These are phyloP conservation scores for Chrysoporthe austroafricana DNA, from an alignment of 2,329 filamentous ascomycete genomes.

Conservation along the genomic window DNA sequence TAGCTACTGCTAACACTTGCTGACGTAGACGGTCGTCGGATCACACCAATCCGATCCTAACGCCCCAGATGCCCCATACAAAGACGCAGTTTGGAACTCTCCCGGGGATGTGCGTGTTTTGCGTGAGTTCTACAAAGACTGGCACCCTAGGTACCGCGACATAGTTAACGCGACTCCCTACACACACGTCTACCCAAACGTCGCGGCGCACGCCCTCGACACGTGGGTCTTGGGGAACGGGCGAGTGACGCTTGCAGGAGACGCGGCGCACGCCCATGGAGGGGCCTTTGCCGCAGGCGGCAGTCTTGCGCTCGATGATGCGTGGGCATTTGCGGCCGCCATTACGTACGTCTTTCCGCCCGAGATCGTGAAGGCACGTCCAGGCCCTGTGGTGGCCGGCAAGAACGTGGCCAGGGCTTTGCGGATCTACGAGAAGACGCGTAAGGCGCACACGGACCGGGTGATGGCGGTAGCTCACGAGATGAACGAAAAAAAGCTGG, in stretches of 20 bases:
- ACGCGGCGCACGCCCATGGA: conserved; percentile 47
- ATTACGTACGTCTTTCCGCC: conserved; percentile 42
- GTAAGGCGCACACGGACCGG: conserved; percentile 46
- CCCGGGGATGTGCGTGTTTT: conserved; percentile 42
- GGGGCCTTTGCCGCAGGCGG: conserved; percentile 47
- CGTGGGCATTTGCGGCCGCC: conserved; percentile 46
- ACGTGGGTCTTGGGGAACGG: conserved; percentile 46
- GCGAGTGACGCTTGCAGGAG: conserved; percentile 43
- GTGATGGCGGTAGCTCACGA: conserved; percentile 41
- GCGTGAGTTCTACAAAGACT: conserved; percentile 44
- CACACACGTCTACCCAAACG: conserved; percentile 48
- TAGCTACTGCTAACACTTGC: background rate
- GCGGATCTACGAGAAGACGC: conserved; percentile 46
- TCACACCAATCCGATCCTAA: conserved; percentile 44
- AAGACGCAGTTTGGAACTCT: conserved; percentile 44
- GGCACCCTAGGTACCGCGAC: conserved; percentile 46
- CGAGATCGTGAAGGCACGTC: background rate
- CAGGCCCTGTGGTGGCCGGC: conserved; percentile 18
- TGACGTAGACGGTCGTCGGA: conserved; percentile 43
- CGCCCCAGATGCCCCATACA: conserved; percentile 37
- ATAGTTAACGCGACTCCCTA: conserved; percentile 46
- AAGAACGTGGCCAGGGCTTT: conserved; percentile 38
- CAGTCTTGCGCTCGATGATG: conserved; percentile 46
- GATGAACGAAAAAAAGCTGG: conserved; percentile 36
- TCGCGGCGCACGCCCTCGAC: conserved; percentile 43